phyloP scores from a whole-genome alignment of 139 green algal species.

The Choricystis sp. region DNA sequence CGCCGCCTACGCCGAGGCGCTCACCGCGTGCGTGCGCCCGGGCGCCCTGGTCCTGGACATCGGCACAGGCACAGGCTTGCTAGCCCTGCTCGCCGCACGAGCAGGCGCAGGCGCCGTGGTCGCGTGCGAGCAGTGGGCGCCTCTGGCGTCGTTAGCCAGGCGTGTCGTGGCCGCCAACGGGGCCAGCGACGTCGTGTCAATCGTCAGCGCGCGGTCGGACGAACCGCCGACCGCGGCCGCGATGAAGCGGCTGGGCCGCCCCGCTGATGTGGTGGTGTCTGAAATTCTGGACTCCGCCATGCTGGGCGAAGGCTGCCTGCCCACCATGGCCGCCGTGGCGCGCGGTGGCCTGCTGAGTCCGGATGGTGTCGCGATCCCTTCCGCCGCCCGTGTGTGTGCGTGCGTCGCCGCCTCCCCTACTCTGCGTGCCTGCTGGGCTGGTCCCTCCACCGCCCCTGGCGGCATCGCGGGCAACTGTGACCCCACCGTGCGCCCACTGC shows the following conservation, averaged over 20 bases:
- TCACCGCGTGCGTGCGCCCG: slow-evolving; percentile 1
- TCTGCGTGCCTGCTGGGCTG: slow-evolving; percentile 13
- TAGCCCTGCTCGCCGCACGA: slow-evolving; percentile 35
- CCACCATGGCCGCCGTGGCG: slow-evolving; percentile 31
- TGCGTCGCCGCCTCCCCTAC: slow-evolving; percentile 23
- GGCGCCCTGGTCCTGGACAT: slow-evolving; percentile 26
- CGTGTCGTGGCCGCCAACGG: slow-evolving; percentile 18
- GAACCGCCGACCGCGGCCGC: no score
- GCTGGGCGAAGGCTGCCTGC: slow-evolving; percentile 40
- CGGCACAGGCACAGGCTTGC: slow-evolving; percentile 40
- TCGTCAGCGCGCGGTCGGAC: slow-evolving; percentile 25
- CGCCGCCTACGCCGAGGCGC: slow-evolving; percentile 15
- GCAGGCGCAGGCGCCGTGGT: slow-evolving; percentile 6
- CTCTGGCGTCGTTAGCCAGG: slow-evolving; percentile 26
- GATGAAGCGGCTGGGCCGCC: neutral
- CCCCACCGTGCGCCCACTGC: no score
- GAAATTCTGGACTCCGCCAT: slow-evolving; percentile 51
- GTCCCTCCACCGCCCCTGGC: neutral
- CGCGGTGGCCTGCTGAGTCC: slow-evolving; percentile 23
- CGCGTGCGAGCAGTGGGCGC: slow-evolving; percentile 33
- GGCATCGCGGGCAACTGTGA: neutral
- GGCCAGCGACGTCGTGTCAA: slow-evolving; percentile 4
- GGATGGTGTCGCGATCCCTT: slow-evolving; percentile 25
- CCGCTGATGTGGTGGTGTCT: slow-evolving; percentile 32
- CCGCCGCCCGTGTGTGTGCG: slow-evolving; percentile 15